phyloP scores from a whole-genome alignment of 495 filamentous ascomycete species.

The Penicillium robsamsonii region DNA sequence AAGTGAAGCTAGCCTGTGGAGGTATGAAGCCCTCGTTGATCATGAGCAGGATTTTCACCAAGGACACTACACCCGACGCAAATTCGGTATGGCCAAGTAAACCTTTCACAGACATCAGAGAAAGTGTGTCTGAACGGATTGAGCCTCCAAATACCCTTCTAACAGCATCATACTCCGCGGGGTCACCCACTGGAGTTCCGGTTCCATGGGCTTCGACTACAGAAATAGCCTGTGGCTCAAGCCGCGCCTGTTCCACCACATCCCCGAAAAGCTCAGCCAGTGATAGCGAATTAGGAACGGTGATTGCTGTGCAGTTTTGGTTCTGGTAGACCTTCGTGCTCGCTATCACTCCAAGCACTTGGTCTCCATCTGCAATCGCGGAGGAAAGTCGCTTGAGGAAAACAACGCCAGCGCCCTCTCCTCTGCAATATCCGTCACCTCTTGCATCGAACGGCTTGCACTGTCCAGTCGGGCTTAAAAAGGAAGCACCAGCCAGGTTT shows the following conservation, averaged over 20 bases:
- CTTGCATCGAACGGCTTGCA: slow-evolving; percentile 60
- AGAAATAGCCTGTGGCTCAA: slow-evolving; percentile 18
- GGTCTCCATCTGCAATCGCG: slow-evolving; percentile 60
- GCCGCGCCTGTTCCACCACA: slow-evolving; percentile 2
- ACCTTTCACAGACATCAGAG: slow-evolving; percentile 42
- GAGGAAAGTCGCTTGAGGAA: slow-evolving; percentile 56
- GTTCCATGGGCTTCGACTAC: slow-evolving; percentile 45
- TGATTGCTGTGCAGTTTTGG: slow-evolving; percentile 60
- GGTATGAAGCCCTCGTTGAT: slow-evolving; percentile 37
- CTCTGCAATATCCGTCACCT: slow-evolving; percentile 39
- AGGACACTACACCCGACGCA: slow-evolving; percentile 37
- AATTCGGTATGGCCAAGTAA: slow-evolving; percentile 45
- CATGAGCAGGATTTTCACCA: slow-evolving; percentile 46
- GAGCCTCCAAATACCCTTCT: slow-evolving; percentile 29
- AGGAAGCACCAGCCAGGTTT: slow-evolving; percentile 36
- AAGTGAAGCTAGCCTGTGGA: slow-evolving; percentile 33
- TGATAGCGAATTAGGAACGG: slow-evolving; percentile 42
- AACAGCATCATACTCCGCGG: slow-evolving; percentile 30
- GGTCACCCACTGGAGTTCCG: slow-evolving; percentile 43
- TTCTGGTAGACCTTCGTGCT: slow-evolving; percentile 59
- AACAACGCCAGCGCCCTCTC: slow-evolving; percentile 35
- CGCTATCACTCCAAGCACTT: slow-evolving; percentile 59
- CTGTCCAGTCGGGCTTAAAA: slow-evolving; percentile 48
- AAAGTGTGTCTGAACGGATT: slow-evolving; percentile 13
- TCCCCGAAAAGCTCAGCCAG: slow-evolving; percentile 27